Percentiles rank a stretch among this genome's conserved stretches.
Evolutionary conservation across 2,329 filamentous ascomycete species (phyloP).

Genomic region (Penicillium sclerotigenum): DNA sequence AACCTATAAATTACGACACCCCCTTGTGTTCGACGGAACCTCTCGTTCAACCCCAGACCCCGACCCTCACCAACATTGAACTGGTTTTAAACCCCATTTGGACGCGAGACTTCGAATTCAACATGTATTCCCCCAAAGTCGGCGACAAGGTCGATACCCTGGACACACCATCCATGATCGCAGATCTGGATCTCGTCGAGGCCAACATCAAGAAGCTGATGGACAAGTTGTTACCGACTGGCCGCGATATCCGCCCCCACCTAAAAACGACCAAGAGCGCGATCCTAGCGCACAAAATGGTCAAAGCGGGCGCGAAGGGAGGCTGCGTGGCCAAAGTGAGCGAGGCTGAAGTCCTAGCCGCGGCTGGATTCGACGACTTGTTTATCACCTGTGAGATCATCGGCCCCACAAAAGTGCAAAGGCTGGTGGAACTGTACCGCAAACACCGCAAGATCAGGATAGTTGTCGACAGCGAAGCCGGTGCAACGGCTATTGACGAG

Average conservation of each 20-base stretch:
- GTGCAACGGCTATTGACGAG: slow-evolving; percentile 47
- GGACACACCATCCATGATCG: slow-evolving; percentile 57
- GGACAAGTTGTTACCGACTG: slow-evolving; percentile 45
- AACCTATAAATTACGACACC: not conserved
- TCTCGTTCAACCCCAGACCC: not conserved
- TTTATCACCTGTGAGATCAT: slow-evolving; percentile 54
- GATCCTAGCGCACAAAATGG: slow-evolving; percentile 45
- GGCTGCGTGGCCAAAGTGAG: slow-evolving; percentile 54
- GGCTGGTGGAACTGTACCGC: slow-evolving; percentile 47
- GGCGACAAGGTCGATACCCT: slow-evolving; percentile 46
- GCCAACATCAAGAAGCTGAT: slow-evolving; percentile 51
- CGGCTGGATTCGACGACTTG: slow-evolving; percentile 48
- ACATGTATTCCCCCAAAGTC: slow-evolving; percentile 43
- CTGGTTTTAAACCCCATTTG: not conserved
- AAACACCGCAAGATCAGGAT: slow-evolving; percentile 42
- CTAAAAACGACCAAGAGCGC: slow-evolving; percentile 55
- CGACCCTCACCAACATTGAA: not conserved
- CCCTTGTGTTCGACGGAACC: not conserved
- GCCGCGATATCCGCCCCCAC: slow-evolving; percentile 49
- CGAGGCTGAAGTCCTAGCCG: slow-evolving; percentile 46
- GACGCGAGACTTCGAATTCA: not conserved
- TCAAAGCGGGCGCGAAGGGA: slow-evolving; percentile 49
- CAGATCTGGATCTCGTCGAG: slow-evolving; percentile 53
- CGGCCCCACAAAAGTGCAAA: slow-evolving; percentile 46
- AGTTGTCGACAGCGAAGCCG: slow-evolving; percentile 49